Conservation (phyloP, 208 protist species). For the Leishmania turanica region DNA sequence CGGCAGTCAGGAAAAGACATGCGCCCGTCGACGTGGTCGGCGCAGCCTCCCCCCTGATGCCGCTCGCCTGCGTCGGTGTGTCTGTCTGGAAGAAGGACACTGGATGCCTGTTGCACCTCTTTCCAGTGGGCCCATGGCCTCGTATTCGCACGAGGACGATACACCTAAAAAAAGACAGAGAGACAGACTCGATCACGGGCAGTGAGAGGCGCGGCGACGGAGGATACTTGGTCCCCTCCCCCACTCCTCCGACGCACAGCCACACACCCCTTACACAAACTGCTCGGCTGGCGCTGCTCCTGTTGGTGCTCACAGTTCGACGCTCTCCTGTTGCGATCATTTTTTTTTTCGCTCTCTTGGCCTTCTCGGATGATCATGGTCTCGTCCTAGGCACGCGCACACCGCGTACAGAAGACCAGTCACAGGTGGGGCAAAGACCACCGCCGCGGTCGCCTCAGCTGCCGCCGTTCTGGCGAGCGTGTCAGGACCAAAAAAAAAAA, state of each 20-base stretch:
- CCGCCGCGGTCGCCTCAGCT: not conserved
- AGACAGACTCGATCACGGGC: not conserved
- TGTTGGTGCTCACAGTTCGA: too few species aligned
- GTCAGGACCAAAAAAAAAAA: not conserved
- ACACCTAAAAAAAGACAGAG: not conserved
- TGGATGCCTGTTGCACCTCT: not conserved
- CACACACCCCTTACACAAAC: not conserved
- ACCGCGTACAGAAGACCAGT: not conserved
- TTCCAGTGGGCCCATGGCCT: not conserved
- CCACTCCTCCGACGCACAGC: not conserved
- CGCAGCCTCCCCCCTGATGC: not conserved
- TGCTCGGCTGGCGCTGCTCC: not conserved
- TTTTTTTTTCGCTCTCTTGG: not conserved
- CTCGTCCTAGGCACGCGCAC: not conserved
- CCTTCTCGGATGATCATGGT: not conserved
- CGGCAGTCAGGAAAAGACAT: not conserved
- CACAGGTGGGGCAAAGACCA: not conserved
- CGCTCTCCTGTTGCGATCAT: not conserved
- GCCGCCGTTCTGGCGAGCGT: not conserved
- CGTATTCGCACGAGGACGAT: not conserved
- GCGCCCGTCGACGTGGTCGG: not conserved
- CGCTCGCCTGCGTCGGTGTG: not conserved
- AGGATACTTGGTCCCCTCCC: not conserved
- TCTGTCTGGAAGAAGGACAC: not conserved
- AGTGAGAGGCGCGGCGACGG: not conserved